Evolutionary conservation across 2,329 filamentous ascomycete genomes (phyloP).

Genomic region (Akanthomyces muscarius): DNA sequence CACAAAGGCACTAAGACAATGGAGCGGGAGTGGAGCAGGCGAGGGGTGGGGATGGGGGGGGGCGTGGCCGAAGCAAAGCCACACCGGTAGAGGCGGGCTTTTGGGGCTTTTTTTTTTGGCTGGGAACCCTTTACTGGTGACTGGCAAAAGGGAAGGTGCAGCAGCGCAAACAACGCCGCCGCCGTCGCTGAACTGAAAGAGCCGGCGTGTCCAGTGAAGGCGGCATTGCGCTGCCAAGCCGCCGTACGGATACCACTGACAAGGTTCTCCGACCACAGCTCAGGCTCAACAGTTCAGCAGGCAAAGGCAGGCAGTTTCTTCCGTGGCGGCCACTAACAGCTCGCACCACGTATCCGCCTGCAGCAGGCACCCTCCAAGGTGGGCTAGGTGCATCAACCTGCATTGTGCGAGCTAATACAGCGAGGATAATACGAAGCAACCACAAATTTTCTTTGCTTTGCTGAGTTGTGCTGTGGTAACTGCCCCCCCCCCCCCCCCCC

Average conservation of each 20-base stretch:
- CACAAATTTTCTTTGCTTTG: background rate
- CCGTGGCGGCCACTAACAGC: background rate
- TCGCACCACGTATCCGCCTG: background rate
- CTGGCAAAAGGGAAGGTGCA: background rate
- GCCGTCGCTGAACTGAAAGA: background rate
- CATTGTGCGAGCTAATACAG: constrained; percentile 2
- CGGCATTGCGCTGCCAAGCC: too few species aligned
- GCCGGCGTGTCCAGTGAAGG: too few species aligned
- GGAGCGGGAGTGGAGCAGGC: background rate
- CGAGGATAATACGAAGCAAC: background rate
- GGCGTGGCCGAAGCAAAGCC: constrained; percentile 7
- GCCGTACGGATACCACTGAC: too few species aligned
- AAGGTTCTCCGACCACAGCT: too few species aligned
- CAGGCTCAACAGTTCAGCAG: too few species aligned
- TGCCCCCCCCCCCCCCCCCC: too few species aligned
- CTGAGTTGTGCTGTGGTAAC: background rate
- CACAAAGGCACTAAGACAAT: constrained; percentile 13
- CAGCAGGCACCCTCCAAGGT: background rate
- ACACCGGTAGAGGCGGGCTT: background rate
- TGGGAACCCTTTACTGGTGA: too few species aligned
- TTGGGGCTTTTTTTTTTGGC: background rate
- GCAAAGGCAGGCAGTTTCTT: background rate
- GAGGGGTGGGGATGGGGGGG: background rate
- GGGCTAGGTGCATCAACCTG: background rate
- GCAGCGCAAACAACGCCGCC: background rate